Conservation (phyloP, 768 basidiomycete genomes). For the Kwoniella sp. region DNA sequence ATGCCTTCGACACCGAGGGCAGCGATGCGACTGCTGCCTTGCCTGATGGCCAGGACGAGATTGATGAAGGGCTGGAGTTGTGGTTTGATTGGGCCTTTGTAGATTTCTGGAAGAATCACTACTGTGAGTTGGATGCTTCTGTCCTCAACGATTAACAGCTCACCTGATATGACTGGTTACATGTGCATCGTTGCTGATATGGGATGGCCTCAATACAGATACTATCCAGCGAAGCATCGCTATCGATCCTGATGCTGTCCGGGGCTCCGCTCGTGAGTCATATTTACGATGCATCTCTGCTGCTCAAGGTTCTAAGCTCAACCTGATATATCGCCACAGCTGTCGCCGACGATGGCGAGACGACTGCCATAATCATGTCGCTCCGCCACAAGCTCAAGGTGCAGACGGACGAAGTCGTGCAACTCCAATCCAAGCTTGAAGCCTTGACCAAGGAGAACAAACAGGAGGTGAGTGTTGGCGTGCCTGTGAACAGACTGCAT, state of each 20-base stretch:
- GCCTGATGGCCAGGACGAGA: slow-evolving; percentile 59
- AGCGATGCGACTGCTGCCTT: slow-evolving; percentile 23
- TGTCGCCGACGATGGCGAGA: slow-evolving; percentile 69
- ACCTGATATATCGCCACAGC: not conserved
- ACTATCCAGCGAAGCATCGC: slow-evolving; percentile 59
- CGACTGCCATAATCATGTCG: slow-evolving; percentile 77
- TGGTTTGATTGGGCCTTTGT: slow-evolving; percentile 99
- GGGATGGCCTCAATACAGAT: slow-evolving; percentile 49
- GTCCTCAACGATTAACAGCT: not conserved
- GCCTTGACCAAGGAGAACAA: slow-evolving; percentile 51
- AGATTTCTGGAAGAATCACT: slow-evolving; percentile 98
- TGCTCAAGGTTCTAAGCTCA: too few species aligned
- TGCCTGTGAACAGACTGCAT: not conserved
- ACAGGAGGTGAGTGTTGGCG: slow-evolving; percentile 44
- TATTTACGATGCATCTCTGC: too few species aligned
- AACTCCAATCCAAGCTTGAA: slow-evolving; percentile 54
- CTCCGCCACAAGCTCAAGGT: slow-evolving; percentile 79
- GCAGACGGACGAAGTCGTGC: slow-evolving; percentile 64
- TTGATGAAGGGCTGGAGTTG: slow-evolving; percentile 68
- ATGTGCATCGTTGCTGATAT: slow-evolving; percentile 18
- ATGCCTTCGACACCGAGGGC: slow-evolving; percentile 66
- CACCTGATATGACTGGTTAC: not conserved
- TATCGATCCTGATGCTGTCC: slow-evolving; percentile 56
- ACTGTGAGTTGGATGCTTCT: slow-evolving; percentile 65
- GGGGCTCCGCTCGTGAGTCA: slow-evolving; percentile 47